These are phyloP conservation scores for Candida tammaniensis DNA, from an alignment of 805 yeast genomes.

Conservation along the genomic window DNA sequence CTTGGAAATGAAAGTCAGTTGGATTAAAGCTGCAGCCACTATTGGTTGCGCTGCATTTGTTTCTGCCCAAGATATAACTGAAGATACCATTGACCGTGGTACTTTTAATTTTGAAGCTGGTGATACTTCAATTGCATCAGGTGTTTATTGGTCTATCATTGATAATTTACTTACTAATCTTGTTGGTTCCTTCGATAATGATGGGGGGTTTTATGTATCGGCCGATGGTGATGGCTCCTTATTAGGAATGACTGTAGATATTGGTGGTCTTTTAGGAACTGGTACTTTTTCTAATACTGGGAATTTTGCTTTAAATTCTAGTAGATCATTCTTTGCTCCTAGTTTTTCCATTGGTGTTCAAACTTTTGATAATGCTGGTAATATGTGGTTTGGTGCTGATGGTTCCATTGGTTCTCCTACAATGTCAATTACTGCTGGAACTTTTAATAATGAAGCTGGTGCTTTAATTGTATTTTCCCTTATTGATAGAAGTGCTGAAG, in stretches of 20 bases:
- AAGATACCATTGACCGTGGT: constrained; percentile 17
- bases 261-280: background rate
- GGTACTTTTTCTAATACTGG: constrained; percentile 18
- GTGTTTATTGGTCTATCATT: constrained; percentile 26
- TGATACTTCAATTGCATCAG: constrained; percentile 15
- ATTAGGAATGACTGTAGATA: constrained; percentile 8
- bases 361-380: constrained; percentile 15
- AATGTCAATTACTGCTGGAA: constrained; percentile 12
- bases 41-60: constrained; percentile 1
- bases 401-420: constrained; percentile 10
- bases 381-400: constrained; percentile 14
- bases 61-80: constrained; percentile 9
- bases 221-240: constrained; percentile 1
- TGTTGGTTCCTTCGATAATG: constrained; percentile 13
- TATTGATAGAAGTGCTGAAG: constrained; percentile 3
- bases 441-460: constrained; percentile 14
- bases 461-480: constrained; percentile 13
- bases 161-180: constrained; percentile 16
- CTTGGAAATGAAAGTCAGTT: no score
- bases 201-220: constrained; percentile 14
- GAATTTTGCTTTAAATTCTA: constrained; percentile 16
- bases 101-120: constrained; percentile 17
- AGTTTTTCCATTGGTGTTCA: constrained; percentile 9
- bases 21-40: no score
- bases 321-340: constrained; percentile 13